Conservation (phyloP, 495 filamentous ascomycete species). For the Lineolata rhizophorae region DNA sequence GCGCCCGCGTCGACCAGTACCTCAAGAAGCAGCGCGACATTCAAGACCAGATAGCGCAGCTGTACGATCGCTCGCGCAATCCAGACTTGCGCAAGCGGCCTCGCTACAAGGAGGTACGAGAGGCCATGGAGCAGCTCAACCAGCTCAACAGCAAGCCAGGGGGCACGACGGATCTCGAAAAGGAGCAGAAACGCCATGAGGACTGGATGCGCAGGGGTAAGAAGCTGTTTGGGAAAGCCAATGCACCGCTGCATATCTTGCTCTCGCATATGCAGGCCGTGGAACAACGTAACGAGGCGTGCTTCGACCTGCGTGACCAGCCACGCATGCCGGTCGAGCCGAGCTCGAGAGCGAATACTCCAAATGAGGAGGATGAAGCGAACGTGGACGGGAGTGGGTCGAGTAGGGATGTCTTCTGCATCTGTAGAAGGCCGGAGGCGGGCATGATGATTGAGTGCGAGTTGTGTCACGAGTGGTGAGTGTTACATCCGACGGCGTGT, state of each 20-base stretch:
- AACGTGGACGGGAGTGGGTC: no score
- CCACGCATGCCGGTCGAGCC: constrained; percentile 83
- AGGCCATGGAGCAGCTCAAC: constrained; percentile 67
- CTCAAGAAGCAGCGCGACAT: constrained; percentile 92
- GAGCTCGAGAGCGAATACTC: constrained; percentile 64
- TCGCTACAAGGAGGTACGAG: constrained; percentile 73
- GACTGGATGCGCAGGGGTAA: constrained; percentile 99
- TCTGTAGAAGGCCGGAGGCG: constrained; percentile 78
- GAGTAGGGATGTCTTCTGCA: constrained; percentile 88
- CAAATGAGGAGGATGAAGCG: constrained; percentile 31
- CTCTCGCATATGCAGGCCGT: constrained; percentile 89
- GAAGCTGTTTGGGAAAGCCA: constrained; percentile 96
- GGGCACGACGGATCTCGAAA: constrained; percentile 82
- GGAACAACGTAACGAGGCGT: constrained; percentile 63
- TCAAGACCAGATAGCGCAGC: constrained; percentile 58
- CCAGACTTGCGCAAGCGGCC: constrained; percentile 59
- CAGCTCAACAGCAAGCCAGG: constrained; percentile 78
- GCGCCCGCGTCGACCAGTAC: constrained; percentile 71
- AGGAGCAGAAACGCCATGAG: constrained; percentile 86
- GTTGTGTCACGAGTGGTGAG: constrained; percentile 89
- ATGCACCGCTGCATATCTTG: constrained; percentile 87
- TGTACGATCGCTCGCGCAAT: constrained; percentile 57
- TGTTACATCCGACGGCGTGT: constrained; percentile 2
- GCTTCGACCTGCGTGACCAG: constrained; percentile 81
- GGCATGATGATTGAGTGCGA: constrained; percentile 99